phyloP scores from a whole-genome alignment of 2,329 filamentous ascomycete species.

The Verticillium nonalfalfae region DNA sequence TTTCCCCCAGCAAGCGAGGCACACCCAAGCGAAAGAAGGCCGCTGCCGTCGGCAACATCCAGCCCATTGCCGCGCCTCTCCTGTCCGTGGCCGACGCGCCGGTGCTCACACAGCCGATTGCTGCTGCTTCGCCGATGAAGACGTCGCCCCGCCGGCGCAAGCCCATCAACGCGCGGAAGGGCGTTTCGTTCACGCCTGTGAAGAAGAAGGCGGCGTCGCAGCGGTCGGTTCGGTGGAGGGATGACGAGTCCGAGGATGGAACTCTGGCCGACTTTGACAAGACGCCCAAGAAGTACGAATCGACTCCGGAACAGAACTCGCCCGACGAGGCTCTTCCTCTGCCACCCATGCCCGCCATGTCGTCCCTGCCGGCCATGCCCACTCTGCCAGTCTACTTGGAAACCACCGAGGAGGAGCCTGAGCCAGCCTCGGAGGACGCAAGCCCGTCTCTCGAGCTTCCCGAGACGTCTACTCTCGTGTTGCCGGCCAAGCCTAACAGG shows the following conservation, averaged over 20 bases:
- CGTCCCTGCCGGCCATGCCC: slow-evolving; percentile 4
- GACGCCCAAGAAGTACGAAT: slow-evolving; percentile 67
- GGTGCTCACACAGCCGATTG: slow-evolving; percentile 19
- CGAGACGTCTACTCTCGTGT: slow-evolving; percentile 29
- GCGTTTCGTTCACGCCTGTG: slow-evolving; percentile 73
- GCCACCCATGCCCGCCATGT: slow-evolving; percentile 15
- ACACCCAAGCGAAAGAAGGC: slow-evolving; percentile 71
- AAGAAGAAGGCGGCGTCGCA: slow-evolving; percentile 68
- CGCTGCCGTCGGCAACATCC: slow-evolving; percentile 29
- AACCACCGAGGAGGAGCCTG: neutral
- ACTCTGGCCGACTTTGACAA: slow-evolving; percentile 85
- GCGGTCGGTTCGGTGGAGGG: slow-evolving; percentile 83
- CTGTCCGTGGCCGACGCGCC: slow-evolving; percentile 23
- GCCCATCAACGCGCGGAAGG: slow-evolving; percentile 54
- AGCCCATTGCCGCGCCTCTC: slow-evolving; percentile 35
- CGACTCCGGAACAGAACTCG: slow-evolving; percentile 47
- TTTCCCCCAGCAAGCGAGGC: slow-evolving; percentile 64
- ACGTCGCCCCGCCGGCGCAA: slow-evolving; percentile 78
- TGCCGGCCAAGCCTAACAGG: slow-evolving; percentile 56
- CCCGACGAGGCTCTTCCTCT: slow-evolving; percentile 33
- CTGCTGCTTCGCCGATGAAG: slow-evolving; percentile 57
- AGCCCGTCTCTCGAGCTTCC: slow-evolving; percentile 53
- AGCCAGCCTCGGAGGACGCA: slow-evolving; percentile 34
- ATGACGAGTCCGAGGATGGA: slow-evolving; percentile 78
- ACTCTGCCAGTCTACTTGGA: slow-evolving; percentile 44